Evolutionary conservation across 176 grass and related monocot species (phyloP), one percentile per base, ranked within the genome.

Genomic region (Hordeum marinum): DNA sequence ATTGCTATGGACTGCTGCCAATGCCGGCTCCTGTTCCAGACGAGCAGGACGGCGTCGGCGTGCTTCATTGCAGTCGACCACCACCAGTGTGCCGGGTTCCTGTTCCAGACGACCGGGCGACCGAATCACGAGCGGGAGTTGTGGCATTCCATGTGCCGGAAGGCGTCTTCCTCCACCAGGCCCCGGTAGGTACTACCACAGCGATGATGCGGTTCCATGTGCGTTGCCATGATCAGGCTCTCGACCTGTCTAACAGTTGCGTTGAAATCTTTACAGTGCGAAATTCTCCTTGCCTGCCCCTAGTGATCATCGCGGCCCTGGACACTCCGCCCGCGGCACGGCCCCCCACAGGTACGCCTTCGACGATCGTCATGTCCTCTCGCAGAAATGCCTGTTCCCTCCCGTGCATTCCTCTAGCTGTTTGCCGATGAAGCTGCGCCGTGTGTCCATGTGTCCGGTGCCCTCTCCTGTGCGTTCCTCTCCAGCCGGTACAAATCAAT

Each of bases 71-170:
- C 26, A 34, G 65, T 40, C 10, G 10, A 59, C 34, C 12, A 67
- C 7, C 4, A 59, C 34, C 12, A 67, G 29, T 77, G n/a, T n/a
- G 52, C 41, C 48, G 42, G 63, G 41, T 8, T 54, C 83, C 52
- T 72, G 54, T 54, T 82, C 5, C 63, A 27, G 72, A 54, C n/a
- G 64, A 76, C 62, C 54, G 77, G 11, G 10, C 32, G 40, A 71
- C 7, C 17, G 7, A 8, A 63, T 31, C 8, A 15, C 29, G 25
- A 25, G 57, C 31, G 20, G 34, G 7, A 46, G 72, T 66, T 10
- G 41, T 10, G 57, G 87, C 70, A 76, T 25, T 62, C 72, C 78
- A 77, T 82, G 83, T 90, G 68, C 68, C 68, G 23, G 45, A 20
- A 85, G 37, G 31, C 20, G 52, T 39, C 11, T 69, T 27, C 37